Conservation (phyloP, 176 grass and related monocot genomes). For the Elaeis guineensis region DNA sequence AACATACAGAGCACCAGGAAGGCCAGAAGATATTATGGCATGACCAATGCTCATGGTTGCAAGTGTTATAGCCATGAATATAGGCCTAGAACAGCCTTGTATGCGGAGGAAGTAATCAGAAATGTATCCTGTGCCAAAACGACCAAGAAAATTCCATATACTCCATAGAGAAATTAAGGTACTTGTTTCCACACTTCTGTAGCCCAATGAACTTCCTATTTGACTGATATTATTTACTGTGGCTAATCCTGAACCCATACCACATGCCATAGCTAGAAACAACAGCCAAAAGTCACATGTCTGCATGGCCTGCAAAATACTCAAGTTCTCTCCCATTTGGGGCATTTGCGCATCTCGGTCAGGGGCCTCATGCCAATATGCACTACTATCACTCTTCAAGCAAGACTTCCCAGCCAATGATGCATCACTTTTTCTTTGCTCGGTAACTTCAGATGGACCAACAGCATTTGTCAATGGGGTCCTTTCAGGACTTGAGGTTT, state of each 20-base stretch:
- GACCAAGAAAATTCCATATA: constrained; percentile 72
- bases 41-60: constrained; percentile 46
- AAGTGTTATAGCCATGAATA: constrained; percentile 43
- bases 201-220: constrained; percentile 61
- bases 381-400: not conserved
- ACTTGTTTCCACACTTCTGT: constrained; percentile 38
- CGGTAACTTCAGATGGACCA: not conserved
- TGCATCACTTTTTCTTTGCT: not conserved
- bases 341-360: not conserved
- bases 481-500: constrained; percentile 1
- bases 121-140: constrained; percentile 46
- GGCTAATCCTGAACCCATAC: constrained; percentile 63
- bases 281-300: constrained; percentile 59
- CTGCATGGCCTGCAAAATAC: constrained; percentile 43
- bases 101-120: constrained; percentile 44
- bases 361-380: not conserved
- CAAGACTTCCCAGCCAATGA: not conserved
- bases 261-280: constrained; percentile 57
- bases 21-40: constrained; percentile 37
- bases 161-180: constrained; percentile 63
- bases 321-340: constrained; percentile 28
- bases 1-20: constrained; percentile 43
- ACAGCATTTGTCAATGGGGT: not conserved
- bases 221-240: constrained; percentile 86
- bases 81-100: constrained; percentile 31